Evolutionary conservation across 768 basidiomycete genomes (phyloP).

Genomic region (Coprinopsis strossmayeri): DNA sequence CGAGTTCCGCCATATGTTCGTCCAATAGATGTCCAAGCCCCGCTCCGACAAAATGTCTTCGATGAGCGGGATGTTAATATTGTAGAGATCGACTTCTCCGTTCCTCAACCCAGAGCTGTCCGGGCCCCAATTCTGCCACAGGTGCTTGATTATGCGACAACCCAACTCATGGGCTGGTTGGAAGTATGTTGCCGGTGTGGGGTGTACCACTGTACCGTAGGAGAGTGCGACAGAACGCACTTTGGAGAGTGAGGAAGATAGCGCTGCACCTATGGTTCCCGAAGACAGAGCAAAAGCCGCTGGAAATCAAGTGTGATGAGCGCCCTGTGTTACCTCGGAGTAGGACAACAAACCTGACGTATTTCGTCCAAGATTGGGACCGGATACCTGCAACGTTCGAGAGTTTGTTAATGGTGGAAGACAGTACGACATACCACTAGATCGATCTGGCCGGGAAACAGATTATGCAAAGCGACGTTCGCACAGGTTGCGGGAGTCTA

Average conservation of each 20-base stretch:
- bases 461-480: slow-evolving; percentile 85
- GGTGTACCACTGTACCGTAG: slow-evolving; percentile 73
- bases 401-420: neutral
- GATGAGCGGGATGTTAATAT: slow-evolving; percentile 82
- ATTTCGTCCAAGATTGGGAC: slow-evolving; percentile 82
- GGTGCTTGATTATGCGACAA: slow-evolving; percentile 56
- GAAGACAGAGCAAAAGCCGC: slow-evolving; percentile 88
- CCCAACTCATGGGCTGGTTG: slow-evolving; percentile 72
- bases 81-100: slow-evolving; percentile 77
- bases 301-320: slow-evolving; percentile 18
- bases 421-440: slow-evolving; percentile 56
- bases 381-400: slow-evolving; percentile 52
- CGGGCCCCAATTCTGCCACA: slow-evolving; percentile 84
- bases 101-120: slow-evolving; percentile 52
- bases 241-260: slow-evolving; percentile 69
- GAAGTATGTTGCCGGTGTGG: slow-evolving; percentile 51
- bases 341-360: slow-evolving; percentile 45
- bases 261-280: slow-evolving; percentile 87
- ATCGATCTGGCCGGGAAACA: slow-evolving; percentile 81
- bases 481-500: slow-evolving; percentile 90
- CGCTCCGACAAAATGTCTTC: slow-evolving; percentile 51
- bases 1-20: slow-evolving; percentile 77
- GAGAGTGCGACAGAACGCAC: slow-evolving; percentile 81
- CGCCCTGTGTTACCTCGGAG: slow-evolving; percentile 1
- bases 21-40: slow-evolving; percentile 71